Base-by-base conservation (phyloP, 1,139 yeast species). In the Pichia sp. region DNA sequence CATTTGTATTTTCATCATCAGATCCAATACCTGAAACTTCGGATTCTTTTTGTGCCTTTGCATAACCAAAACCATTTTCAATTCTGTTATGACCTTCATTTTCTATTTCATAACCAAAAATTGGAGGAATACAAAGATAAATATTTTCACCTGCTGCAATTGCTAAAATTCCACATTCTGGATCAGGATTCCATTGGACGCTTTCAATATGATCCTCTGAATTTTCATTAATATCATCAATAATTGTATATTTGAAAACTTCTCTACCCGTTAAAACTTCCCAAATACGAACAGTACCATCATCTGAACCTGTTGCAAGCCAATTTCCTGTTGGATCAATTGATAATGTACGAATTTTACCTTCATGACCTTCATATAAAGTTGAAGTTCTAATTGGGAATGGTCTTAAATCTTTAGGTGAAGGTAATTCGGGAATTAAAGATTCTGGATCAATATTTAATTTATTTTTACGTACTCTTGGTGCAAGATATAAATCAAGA, bases 241-340 rank as follows among this genome's bases (percentile, higher is more conserved):
- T 67, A 25, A 85, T 66, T 46, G 71, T 70, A 26, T 79, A 71
- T 51, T 79, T 75, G 74, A 78, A 87, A 41, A 92, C 85, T 69
- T 90, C 95, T 67, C 98, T 80, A 41, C 98, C 99, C 4, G 97
- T 87, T 49, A 89, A 71, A 16, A 89, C 80, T 68, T 94, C 99
- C 98, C 98, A 92, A 22, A 92, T 75, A 57, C 96, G 76, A n/a
- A 92, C 89, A 26, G 90, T 76, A 42, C 97, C 97, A 63, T 92
- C 99, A 62, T 92, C 98, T 26, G 96, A 86, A 46, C 97, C 98
- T 9, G 98, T 92, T 24, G 98, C 98, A 52, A 92, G 71, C 92
- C 96, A 92, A 57, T 85, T 73, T 8, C 98, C 99, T 42, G 81
- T 74, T 43, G 96, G 95, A 62, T 92, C 96, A 42, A 90, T 76